These are phyloP conservation scores for Clonostachys rhizophaga DNA, from an alignment of 2,329 filamentous ascomycete genomes.

Conservation along the genomic window DNA sequence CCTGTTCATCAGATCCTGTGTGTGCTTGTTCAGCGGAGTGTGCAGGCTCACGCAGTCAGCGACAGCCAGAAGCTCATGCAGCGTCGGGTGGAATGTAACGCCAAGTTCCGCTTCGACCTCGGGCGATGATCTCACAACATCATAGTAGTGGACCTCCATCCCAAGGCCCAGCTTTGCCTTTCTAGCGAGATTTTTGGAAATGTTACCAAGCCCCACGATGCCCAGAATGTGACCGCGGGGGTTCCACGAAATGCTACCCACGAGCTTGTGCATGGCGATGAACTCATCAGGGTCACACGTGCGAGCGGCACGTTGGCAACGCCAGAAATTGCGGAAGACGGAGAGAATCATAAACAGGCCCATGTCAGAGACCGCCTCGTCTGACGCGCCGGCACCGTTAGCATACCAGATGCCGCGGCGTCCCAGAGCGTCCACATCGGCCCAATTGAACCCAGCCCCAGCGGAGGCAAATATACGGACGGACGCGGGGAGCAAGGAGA, in stretches of 20 bases:
- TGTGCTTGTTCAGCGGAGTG: conserved; percentile 18
- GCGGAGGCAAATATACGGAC: conserved; percentile 56
- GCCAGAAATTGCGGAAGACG: conserved; percentile 45
- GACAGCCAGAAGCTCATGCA: conserved; percentile 15
- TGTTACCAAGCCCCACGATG: conserved; percentile 45
- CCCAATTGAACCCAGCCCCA: conserved; percentile 61
- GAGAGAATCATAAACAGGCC: conserved; percentile 34
- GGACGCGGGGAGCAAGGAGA: conserved; percentile 43
- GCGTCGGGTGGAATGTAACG: conserved; percentile 18
- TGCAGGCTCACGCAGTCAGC: conserved; percentile 25
- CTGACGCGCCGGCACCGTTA: conserved; percentile 33
- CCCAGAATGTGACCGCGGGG: conserved; percentile 41
- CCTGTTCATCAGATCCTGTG: conserved; percentile 13
- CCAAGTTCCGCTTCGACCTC: conserved; percentile 19
- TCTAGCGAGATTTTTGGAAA: conserved; percentile 37
- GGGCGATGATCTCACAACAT: conserved; percentile 21
- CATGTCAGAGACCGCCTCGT: conserved; percentile 36
- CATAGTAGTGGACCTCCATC: conserved; percentile 50
- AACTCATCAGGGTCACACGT: conserved; percentile 25
- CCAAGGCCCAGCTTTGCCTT: conserved; percentile 38
- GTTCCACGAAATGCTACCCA: conserved; percentile 34
- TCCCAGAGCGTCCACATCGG: conserved; percentile 42
- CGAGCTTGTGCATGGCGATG: conserved; percentile 14
- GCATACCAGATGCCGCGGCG: conserved; percentile 31
- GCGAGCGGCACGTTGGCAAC: conserved; percentile 17